These are phyloP conservation scores for Neurospora discreta DNA, from an alignment of 495 filamentous ascomycete genomes.

Conservation along the genomic window DNA sequence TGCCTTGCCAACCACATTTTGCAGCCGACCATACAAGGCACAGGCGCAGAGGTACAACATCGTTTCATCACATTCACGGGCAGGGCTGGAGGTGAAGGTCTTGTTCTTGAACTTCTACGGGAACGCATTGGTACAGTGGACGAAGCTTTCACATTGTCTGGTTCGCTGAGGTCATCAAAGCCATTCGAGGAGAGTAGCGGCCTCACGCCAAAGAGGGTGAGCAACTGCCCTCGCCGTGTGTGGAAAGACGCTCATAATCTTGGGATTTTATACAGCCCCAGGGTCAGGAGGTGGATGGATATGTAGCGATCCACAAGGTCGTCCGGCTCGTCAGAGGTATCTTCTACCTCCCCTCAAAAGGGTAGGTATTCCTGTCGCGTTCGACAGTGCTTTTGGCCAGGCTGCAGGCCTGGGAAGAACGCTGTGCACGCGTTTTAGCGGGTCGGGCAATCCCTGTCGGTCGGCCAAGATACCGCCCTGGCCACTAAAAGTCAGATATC, in stretches of 20 bases:
- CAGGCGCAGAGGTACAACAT: not conserved
- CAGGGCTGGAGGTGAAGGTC: not conserved
- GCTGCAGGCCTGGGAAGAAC: not conserved
- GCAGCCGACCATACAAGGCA: not conserved
- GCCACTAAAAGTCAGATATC: constrained; percentile 29
- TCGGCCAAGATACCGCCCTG: constrained; percentile 24
- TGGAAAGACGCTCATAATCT: not conserved
- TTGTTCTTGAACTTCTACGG: not conserved
- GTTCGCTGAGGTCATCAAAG: not conserved
- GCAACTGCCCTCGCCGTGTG: not conserved
- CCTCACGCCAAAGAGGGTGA: not conserved
- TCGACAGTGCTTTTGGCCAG: not conserved
- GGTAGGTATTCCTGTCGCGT: not conserved
- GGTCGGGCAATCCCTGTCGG: constrained; percentile 19
- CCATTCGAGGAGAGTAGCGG: not conserved
- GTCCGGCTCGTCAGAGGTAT: not conserved
- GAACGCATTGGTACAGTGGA: not conserved
- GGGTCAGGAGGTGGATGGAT: not conserved
- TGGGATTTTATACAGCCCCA: not conserved
- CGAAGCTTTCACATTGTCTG: not conserved
- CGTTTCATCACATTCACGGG: not conserved
- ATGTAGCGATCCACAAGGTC: not conserved
- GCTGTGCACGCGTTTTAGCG: not conserved
- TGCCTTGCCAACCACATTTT: not conserved
- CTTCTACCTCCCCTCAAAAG: not conserved